Evolutionary conservation across 2,329 filamentous ascomycete genomes (phyloP), one percentile per base, ranked within the genome.

Genomic region (Rutstroemia sp.): DNA sequence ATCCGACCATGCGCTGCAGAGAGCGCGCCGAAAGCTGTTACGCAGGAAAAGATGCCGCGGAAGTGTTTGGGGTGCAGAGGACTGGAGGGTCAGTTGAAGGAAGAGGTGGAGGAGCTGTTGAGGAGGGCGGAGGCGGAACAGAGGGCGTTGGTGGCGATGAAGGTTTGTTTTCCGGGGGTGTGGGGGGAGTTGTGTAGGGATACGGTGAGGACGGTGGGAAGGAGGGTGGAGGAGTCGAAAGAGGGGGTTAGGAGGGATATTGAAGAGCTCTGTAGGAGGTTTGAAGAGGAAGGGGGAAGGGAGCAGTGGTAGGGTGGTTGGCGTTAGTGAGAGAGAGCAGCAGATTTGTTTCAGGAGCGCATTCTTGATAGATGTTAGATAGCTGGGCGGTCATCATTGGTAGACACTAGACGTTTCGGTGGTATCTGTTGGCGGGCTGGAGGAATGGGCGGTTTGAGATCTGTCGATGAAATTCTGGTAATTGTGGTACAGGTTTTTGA

Each of bases 211-310:
- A 59, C 42, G 50, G 41, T 62, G 19, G 63, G 59, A 4, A 46
- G 49, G 54, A 62, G 63, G 50, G 58, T 62, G 25, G 57, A 52
- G 48, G 56, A 54, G 46, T 52, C 52, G 54, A 61, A 56, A 53
- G 56, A 61, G 44, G 59, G 53, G 16, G 61, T 58, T 49, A 56
- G 52, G 56, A 61, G 56, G 18, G 61, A 60, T 30, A 51, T 62
- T 44, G 57, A 60, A 19, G 52, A 39, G 46, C 42, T 63, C 19
- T 58, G 57, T 18, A 55, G 59, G 30, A 62, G 65, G 48, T 58
- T 59, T 45, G 71, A 73, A 57, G 60, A 62, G 57, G 65, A 70
- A 42, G 45, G 50, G 16, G 41, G 44, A 19, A 54, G 59, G 67
- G 69, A 5, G 64, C 30, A 60, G 57, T 64, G 63, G 62, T 63